Evolutionary conservation across 768 basidiomycete species (phyloP), one percentile per base, ranked within the genome.

Genomic region (Lenzites betulinus): DNA sequence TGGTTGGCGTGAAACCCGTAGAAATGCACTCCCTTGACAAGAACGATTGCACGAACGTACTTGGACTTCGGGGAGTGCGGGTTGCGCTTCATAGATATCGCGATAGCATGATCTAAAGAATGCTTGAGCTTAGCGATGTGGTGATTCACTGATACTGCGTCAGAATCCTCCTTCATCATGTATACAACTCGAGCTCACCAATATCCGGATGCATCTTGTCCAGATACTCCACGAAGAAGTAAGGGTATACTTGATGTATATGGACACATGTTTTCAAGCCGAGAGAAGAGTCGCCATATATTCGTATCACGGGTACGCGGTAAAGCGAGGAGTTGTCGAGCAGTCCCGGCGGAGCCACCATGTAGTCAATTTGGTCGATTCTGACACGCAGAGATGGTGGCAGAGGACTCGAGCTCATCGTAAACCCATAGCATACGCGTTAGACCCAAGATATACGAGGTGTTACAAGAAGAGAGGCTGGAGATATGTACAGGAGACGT

Each of bases 1-100:
- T 93, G 90, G 26, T 86, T 84, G 12, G 88, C 78, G 71, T 93
- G 90, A 72, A 95, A 98, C 9, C 97, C 95, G 74, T 98, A 98
- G 74, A 98, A 97, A 69, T 90, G 89, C 18, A 94, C 77, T n/a
- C 94, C 97, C 75, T 98, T 98, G 63, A 95, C 92, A 51, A 95
- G 79, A 48, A 93, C 71, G 41, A 97, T 81, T 23, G 87, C 87
- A 15, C 92, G 89, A 59, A 92, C 78, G 69, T 81, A 88, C 66
- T 82, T 83, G 18, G 84, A 81, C 46, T 77, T 81, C 6, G 76
- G 73, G 1, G 84, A 83, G 9, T 79, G 69, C 0, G 89, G 89
- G 57, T 90, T 85, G 26, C 87, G 87, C 68, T 88, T 88, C 66
- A 93, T 73, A 4, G 93, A 92, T 47, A 93, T 74, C 1, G 89